Evolutionary conservation across 176 grass and related monocot species (phyloP), one percentile per base, ranked within the genome.

Genomic region (Puccinellia tenuiflora): DNA sequence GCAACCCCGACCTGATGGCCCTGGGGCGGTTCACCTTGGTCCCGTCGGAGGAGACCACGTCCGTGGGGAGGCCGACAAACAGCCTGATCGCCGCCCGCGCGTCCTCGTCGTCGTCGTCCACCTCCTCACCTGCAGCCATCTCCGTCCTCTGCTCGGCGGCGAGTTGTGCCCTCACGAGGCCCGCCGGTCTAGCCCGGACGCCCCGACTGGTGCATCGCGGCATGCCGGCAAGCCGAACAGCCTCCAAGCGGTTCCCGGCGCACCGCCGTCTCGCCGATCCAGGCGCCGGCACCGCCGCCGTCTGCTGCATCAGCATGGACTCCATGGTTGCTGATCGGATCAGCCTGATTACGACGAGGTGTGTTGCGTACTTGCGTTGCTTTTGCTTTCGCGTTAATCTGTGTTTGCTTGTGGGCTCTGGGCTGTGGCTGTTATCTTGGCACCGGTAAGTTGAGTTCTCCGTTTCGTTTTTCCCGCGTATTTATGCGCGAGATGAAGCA

Each of bases 31-130:
- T 98, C 20, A 91, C 85, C 69, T 51, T 18, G 17, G 76, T 7
- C 67, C 66, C 72, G 33, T 69, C 76, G 60, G 15, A 17, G 60
- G 60, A 63, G 29, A 80, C 51, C 65, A 14, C 12, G 90, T 86
- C 24, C 93, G 88, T 13, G 76, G 92, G 96, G 0, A 98, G 77
- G 24, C 96, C 96, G 48, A 98, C 88, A 28, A 90, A 95, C 61
- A 98, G 74, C 79, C 83, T 51, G 51, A 72, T 82, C 62, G 86
- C 6, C 62, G 86, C 6, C 66, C 45, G 15, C 21, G 39, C 55
- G 30, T 13, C 34, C 7, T 21, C 75, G 47, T 83, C 54, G 43
- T 17, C 31, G 30, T 39, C 68, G 46, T 65, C 37, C 81, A 57
- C 45, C 76, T 46, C 43, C 50, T 20, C 34, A 1, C 12, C 55